Evolutionary conservation across 192 early-diverging fungal genomes (phyloP).

Genomic region (Umbelopsis isabellina): DNA sequence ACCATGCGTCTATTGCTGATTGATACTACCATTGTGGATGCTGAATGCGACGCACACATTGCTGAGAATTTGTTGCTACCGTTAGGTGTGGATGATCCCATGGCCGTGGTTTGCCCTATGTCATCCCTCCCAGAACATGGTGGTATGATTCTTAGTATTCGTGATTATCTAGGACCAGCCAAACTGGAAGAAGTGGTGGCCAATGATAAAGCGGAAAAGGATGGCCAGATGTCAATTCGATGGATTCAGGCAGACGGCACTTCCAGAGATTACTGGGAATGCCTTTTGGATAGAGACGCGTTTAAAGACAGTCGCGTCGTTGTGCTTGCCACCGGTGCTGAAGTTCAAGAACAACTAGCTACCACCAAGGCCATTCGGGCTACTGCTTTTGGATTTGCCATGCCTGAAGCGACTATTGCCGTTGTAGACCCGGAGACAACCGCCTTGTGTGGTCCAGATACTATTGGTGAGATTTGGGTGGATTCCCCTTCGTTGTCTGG

Average conservation of each 20-base stretch:
- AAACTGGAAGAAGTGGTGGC: slow-evolving; percentile 32
- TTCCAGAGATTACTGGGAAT: slow-evolving; percentile 55
- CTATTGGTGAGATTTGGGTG: slow-evolving; percentile 88
- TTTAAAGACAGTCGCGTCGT: slow-evolving; percentile 63
- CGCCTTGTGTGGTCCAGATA: slow-evolving; percentile 70
- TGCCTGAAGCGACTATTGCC: slow-evolving; percentile 69
- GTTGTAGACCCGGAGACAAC: slow-evolving; percentile 85
- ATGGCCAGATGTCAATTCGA: slow-evolving; percentile 21
- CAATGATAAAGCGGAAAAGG: slow-evolving; percentile 10
- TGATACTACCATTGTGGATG: slow-evolving; percentile 66
- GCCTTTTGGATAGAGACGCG: slow-evolving; percentile 70
- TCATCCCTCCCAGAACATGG: slow-evolving; percentile 75
- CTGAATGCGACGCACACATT: slow-evolving; percentile 56
- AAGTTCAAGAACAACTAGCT: slow-evolving; percentile 26
- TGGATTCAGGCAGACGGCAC: slow-evolving; percentile 25
- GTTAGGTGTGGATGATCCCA: slow-evolving; percentile 45
- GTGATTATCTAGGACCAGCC: slow-evolving; percentile 61
- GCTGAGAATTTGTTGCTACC: slow-evolving; percentile 48
- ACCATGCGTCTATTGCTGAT: slow-evolving; percentile 65
- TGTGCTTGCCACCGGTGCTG: slow-evolving; percentile 54
- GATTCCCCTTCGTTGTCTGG: slow-evolving; percentile 71
- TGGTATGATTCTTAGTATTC: slow-evolving; percentile 71
- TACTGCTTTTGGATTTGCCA: slow-evolving; percentile 59
- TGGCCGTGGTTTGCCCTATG: slow-evolving; percentile 64
- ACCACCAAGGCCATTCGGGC: slow-evolving; percentile 35